Base-by-base conservation (phyloP, 176 grass and related monocot species). In the Eleusine coracana region DNA sequence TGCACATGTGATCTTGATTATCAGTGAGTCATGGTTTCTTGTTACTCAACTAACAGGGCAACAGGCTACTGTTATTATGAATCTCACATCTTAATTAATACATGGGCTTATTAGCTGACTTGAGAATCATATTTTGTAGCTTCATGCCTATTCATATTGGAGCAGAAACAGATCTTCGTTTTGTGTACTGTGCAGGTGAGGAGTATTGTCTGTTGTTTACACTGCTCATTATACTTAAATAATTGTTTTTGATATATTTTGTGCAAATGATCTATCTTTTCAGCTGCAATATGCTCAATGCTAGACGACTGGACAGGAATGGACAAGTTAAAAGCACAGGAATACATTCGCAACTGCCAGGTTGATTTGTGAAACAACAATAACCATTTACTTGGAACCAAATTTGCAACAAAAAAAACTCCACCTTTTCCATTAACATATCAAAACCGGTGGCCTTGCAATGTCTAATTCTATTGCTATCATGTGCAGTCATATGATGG, bases 141-240 rank as follows among this genome's bases (percentile, higher is more conserved):
- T 98, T 95, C 76, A 93, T 92, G 89, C 93, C 96, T 77, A 95
- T 81, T 90, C 90, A 95, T 86, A 90, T 86, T 90, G 91, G 96
- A 46, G 93, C 90, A 2, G 96, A 98, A 89, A 95, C 73, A 20
- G 93, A 95, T 59, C 89, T 98, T 71, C 91, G 96, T 13, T 98
- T 98, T 90, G 89, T 98, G 13, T 98, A 93, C 68, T 98, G 96
- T 87, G 96, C 96, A 83, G 96, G 96, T 95, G 72, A 83, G 91
- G 63, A 51, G n/a, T 38, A 83, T 7, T 80, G 10, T 60, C 54
- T 17, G 78, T 71, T 76, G 18, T 86, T 74, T 71, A 52, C 21
- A 5, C 76, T 48, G 45, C 23, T 78, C 25, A 76, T 5, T 86
- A 20, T 78, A 70, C 9, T 86, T 59, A 17, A 8, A 11, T 37